Conservation (phyloP, 805 yeast species). For the Hanseniaspora pseudoguilliermondii region DNA sequence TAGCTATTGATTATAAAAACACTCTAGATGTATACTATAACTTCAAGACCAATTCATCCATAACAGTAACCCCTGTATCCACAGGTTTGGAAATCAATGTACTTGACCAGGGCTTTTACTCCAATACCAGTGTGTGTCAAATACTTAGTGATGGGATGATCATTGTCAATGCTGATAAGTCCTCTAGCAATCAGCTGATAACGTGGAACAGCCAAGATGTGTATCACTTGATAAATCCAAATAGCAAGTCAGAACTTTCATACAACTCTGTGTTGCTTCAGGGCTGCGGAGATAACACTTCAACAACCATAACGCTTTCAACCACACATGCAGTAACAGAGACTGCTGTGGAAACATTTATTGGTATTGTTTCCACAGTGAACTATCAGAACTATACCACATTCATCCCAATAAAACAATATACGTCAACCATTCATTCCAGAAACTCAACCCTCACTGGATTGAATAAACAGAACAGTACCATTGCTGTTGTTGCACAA, state of each 20-base stretch:
- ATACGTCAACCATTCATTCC: neutral
- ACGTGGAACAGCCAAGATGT: constrained; percentile 22
- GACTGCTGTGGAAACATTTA: constrained; percentile 5
- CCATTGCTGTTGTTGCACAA: constrained; percentile 1
- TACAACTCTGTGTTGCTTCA: constrained; percentile 18
- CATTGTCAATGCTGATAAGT: constrained; percentile 17
- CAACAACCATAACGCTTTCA: neutral
- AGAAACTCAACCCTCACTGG: constrained; percentile 1
- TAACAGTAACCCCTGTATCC: constrained; percentile 16
- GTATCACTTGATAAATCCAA: constrained; percentile 18
- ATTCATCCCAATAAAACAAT: neutral
- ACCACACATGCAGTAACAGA: neutral
- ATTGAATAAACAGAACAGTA: neutral
- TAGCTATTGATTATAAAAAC: constrained; percentile 17
- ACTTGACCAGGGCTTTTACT: neutral
- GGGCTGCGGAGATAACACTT: constrained; percentile 14
- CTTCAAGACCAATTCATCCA: constrained; percentile 14
- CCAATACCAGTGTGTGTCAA: constrained; percentile 14
- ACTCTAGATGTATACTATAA: constrained; percentile 20
- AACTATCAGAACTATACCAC: constrained; percentile 2
- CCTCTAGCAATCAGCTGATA: constrained; percentile 16
- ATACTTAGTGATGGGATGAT: constrained; percentile 21
- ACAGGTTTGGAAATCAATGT: constrained; percentile 19
- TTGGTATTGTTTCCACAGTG: neutral
- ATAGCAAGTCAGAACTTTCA: constrained; percentile 15